phyloP scores from a whole-genome alignment of 2,329 filamentous ascomycete species.

The Lecanicillium sp. region DNA sequence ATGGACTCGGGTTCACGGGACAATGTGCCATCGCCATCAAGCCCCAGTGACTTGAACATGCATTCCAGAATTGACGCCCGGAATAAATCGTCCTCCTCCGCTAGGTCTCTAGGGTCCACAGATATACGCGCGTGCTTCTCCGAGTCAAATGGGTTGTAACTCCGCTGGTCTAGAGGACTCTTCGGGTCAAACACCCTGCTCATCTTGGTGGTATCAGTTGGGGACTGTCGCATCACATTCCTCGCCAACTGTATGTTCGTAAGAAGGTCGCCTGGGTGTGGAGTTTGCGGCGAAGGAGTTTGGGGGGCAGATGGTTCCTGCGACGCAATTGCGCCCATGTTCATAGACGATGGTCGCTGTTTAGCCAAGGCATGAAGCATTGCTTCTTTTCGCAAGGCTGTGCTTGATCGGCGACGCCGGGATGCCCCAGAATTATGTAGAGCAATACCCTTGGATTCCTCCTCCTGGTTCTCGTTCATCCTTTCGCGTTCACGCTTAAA shows the following conservation, averaged over 20 bases:
- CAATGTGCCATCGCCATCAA: conserved; percentile 60
- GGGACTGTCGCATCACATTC: conserved; percentile 37
- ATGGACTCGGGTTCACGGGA: conserved; percentile 65
- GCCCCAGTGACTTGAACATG: conserved; percentile 88
- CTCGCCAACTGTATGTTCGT: conserved; percentile 68
- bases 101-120: conserved; percentile 66
- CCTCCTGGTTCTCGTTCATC: conserved; percentile 70
- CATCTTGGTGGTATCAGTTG: conserved; percentile 17
- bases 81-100: conserved; percentile 85
- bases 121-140: conserved; percentile 40
- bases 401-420: conserved; percentile 59
- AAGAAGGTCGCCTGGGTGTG: conserved; percentile 70
- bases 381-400: conserved; percentile 71
- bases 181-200: conserved; percentile 16
- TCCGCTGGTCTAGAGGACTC: conserved; percentile 42
- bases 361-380: conserved; percentile 59
- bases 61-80: conserved; percentile 86
- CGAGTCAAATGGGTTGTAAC: conserved; percentile 50
- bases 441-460: conserved; percentile 82
- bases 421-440: conserved; percentile 70
- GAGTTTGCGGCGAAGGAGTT: conserved; percentile 29
- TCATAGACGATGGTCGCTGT: conserved; percentile 35
- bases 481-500: conserved; percentile 80
- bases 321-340: conserved; percentile 31
- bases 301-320: conserved; percentile 30